A percentile compares a stretch with the other conserved stretches of the same genome.
Evolutionary conservation across 768 basidiomycete genomes (phyloP).

Genomic region (Russula olivacea): DNA sequence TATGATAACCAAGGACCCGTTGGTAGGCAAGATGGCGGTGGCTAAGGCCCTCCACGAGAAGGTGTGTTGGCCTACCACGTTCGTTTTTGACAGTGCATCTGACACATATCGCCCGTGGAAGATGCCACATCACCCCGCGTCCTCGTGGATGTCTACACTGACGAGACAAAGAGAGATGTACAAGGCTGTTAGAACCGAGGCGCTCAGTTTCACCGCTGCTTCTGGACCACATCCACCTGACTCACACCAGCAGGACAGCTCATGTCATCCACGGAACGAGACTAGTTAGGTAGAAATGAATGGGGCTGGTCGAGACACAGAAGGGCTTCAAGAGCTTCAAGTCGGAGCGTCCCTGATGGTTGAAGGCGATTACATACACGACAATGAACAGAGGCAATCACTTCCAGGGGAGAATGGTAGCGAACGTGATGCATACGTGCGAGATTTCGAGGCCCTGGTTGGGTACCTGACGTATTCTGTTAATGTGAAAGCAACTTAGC

Average conservation of each 20-base stretch:
- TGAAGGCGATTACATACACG: not conserved
- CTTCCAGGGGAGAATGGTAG: not conserved
- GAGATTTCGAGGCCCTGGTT: conserved; percentile 49
- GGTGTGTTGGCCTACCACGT: not conserved
- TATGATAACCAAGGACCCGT: conserved; percentile 6
- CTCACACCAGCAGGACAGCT: not conserved
- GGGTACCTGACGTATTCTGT: conserved; percentile 54
- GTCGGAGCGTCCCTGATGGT: conserved; percentile 11
- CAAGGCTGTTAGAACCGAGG: conserved; percentile 38
- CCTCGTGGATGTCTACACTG: conserved; percentile 48
- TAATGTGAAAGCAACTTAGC: too few species aligned
- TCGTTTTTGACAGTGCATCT: not conserved
- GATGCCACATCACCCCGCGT: conserved; percentile 54
- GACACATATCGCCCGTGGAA: conserved; percentile 26
- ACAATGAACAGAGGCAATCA: conserved; percentile 8
- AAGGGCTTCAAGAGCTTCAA: conserved; percentile 15
- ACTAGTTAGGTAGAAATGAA: not conserved
- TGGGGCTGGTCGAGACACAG: not conserved
- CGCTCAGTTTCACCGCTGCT: not conserved
- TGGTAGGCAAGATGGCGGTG: not conserved
- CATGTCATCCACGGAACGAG: not conserved
- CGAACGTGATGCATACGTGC: conserved; percentile 10
- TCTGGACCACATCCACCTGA: not conserved
- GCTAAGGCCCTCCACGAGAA: conserved; percentile 4
- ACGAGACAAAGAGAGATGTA: conserved; percentile 34